A percentile compares a stretch with the other conserved stretches of the same genome.
These are phyloP conservation scores for Chlamydomonas applanata DNA, from an alignment of 139 green algal species.

Conservation along the genomic window DNA sequence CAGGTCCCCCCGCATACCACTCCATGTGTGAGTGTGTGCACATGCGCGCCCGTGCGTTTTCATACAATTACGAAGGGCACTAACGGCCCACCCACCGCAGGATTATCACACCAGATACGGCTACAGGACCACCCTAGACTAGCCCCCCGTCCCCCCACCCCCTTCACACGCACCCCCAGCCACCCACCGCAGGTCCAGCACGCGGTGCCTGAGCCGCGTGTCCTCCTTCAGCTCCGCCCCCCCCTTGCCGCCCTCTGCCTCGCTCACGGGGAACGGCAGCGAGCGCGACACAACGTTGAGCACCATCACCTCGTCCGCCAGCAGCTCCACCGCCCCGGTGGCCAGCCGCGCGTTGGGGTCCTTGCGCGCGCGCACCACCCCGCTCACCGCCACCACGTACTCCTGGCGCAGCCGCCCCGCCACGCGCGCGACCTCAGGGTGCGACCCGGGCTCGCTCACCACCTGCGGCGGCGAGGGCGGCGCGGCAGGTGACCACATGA, in stretches of 20 bases:
- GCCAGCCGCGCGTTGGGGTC: constrained; percentile 84
- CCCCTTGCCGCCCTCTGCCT: constrained; percentile 43
- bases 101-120: no score
- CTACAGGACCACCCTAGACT: no score
- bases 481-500: background rate
- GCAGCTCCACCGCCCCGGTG: constrained; percentile 81
- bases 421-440: constrained; percentile 49
- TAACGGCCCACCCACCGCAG: no score
- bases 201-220: constrained; percentile 77
- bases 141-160: background rate
- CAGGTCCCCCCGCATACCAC: no score
- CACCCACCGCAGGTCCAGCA: constrained; percentile 88
- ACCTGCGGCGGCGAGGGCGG: constrained; percentile 42
- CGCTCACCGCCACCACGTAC: constrained; percentile 84
- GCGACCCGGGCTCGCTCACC: constrained; percentile 54
- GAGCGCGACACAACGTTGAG: constrained; percentile 79
- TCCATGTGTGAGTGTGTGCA: no score
- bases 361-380: constrained; percentile 67
- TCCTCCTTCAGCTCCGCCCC: constrained; percentile 77
- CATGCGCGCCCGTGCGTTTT: no score
- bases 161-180: background rate
- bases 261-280: constrained; percentile 87
- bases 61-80: no score
- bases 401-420: constrained; percentile 75
- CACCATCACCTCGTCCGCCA: constrained; percentile 53